phyloP scores from a whole-genome alignment of 306 rosid genomes.

The Casuarina glauca region DNA sequence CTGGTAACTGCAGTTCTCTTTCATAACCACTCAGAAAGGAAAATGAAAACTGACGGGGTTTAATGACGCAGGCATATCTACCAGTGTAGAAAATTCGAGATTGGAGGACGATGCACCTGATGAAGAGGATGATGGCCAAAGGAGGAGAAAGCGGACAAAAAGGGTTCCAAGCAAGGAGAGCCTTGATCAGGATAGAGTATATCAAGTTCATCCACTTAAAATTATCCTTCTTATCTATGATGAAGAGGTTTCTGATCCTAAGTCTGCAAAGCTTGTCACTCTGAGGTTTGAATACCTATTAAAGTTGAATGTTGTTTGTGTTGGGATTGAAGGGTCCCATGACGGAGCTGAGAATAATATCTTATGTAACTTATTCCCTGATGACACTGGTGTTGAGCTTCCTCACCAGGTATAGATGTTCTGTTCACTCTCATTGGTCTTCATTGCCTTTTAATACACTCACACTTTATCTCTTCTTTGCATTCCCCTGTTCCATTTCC shows the following conservation, averaged over 20 bases:
- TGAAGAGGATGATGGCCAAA: slow-evolving; percentile 93
- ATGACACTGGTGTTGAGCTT: slow-evolving; percentile 93
- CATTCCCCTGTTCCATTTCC: background rate
- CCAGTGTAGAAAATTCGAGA: slow-evolving; percentile 55
- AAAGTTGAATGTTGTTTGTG: slow-evolving; percentile 84
- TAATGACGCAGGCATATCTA: slow-evolving; percentile 51
- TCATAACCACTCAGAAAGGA: slow-evolving; percentile 1
- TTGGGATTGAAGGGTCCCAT: slow-evolving; percentile 82
- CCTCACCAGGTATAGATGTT: slow-evolving; percentile 75
- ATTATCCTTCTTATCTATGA: slow-evolving; percentile 66
- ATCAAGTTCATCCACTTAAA: slow-evolving; percentile 84
- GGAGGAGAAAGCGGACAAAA: slow-evolving; percentile 90
- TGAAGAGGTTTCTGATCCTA: slow-evolving; percentile 63
- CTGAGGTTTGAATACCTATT: slow-evolving; percentile 77
- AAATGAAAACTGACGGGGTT: slow-evolving; percentile 22
- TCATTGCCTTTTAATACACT: background rate
- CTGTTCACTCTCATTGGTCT: slow-evolving; percentile 10
- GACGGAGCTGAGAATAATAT: slow-evolving; percentile 65
- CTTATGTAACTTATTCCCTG: slow-evolving; percentile 91
- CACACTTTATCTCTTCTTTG: background rate
- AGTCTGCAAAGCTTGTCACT: slow-evolving; percentile 64
- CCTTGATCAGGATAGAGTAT: slow-evolving; percentile 71
- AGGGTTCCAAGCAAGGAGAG: slow-evolving; percentile 69
- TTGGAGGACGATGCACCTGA: slow-evolving; percentile 86
- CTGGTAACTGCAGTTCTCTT: background rate